Evolutionary conservation across 495 filamentous ascomycete species (phyloP).

Genomic region (Parachaetomium inaequale): DNA sequence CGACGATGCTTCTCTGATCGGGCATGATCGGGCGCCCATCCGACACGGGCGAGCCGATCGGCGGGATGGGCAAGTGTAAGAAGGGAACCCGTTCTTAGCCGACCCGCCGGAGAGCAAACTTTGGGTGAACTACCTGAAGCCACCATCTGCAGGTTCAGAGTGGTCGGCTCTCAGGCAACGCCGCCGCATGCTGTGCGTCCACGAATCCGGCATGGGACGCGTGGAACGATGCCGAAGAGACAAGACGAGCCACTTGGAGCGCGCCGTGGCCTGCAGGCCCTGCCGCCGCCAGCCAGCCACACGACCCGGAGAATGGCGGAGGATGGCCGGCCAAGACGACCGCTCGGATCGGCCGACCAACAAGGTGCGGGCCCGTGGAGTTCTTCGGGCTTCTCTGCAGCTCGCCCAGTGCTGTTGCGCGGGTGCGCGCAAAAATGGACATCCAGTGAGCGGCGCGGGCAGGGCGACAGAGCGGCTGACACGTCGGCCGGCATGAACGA

Average conservation of each 20-base stretch:
- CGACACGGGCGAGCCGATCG: constrained; percentile 2
- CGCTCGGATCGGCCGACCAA: constrained; percentile 7
- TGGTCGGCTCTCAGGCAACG: not conserved
- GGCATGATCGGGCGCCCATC: constrained; percentile 4
- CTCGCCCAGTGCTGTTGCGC: not conserved
- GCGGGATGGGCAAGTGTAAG: not conserved
- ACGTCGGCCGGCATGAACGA: constrained; percentile 10
- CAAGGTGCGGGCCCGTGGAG: constrained; percentile 6
- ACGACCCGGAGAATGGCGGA: not conserved
- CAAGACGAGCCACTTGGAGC: not conserved
- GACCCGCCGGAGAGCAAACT: not conserved
- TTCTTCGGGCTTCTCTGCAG: constrained; percentile 20
- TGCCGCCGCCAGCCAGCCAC: not conserved
- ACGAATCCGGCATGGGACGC: not conserved
- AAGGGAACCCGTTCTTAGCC: constrained; percentile 2
- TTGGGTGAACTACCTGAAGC: not conserved
- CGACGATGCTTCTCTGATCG: not conserved
- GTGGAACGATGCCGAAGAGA: constrained; percentile 2
- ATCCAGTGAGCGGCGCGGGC: constrained; percentile 8
- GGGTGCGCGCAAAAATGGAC: not conserved
- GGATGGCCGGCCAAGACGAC: not conserved
- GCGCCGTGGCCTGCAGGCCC: not conserved
- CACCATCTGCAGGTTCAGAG: not conserved
- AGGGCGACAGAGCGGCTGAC: constrained; percentile 12
- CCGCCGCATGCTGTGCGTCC: not conserved